phyloP scores from a whole-genome alignment of 768 basidiomycete genomes.

The Kwoniella sp. region DNA sequence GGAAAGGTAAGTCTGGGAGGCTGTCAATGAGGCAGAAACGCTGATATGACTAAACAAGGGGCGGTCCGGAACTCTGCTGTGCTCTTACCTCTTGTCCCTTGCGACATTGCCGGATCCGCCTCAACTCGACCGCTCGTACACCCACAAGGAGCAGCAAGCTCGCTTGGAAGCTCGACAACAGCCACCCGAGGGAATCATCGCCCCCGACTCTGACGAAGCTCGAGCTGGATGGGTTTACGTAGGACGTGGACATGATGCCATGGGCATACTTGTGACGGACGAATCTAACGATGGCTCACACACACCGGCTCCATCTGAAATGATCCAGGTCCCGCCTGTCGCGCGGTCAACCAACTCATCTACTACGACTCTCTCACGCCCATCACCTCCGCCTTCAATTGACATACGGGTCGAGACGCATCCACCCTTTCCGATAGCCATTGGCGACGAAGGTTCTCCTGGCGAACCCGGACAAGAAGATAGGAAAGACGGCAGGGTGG shows the following conservation, averaged over 20 bases:
- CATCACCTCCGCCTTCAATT: constrained; percentile 24
- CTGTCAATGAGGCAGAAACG: background rate
- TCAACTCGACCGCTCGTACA: constrained; percentile 55
- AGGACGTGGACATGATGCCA: constrained; percentile 6
- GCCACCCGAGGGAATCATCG: constrained; percentile 53
- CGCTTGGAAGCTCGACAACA: constrained; percentile 48
- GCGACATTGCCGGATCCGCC: constrained; percentile 56
- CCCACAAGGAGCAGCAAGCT: constrained; percentile 55
- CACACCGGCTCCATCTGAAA: constrained; percentile 15
- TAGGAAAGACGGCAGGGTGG: constrained; percentile 36
- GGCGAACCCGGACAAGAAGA: constrained; percentile 30
- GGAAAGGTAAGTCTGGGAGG: constrained; percentile 29
- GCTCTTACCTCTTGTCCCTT: constrained; percentile 69
- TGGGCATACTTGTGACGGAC: constrained; percentile 5
- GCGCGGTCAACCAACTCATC: constrained; percentile 21
- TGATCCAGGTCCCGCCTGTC: constrained; percentile 13
- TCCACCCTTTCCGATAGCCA: constrained; percentile 32
- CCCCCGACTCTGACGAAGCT: constrained; percentile 10
- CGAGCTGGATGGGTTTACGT: constrained; percentile 22
- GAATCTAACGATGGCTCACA: background rate
- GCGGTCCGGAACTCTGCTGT: constrained; percentile 78
- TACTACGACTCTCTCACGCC: constrained; percentile 28
- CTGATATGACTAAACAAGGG: too few species aligned
- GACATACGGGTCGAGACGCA: constrained; percentile 8
- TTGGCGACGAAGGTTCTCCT: constrained; percentile 29